Evolutionary conservation across 345 rosid species (phyloP), one percentile per base, ranked within the genome.

Genomic region (Gossypium stocksii): DNA sequence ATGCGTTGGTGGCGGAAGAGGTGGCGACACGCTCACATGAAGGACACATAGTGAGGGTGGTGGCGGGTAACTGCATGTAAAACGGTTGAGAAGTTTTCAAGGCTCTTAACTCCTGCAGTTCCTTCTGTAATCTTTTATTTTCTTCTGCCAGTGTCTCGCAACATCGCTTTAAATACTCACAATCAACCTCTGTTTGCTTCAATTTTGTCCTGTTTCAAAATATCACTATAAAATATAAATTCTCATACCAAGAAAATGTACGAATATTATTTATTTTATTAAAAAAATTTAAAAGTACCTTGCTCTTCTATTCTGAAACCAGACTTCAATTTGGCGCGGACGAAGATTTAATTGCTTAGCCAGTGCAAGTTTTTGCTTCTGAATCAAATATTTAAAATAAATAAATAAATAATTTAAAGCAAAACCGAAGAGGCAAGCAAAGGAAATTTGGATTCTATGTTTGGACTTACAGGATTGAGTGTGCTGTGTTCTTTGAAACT

Each of bases 11-110:
- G 34, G 71, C 2, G 1, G 81, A 5, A 49, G 66, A 44, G 84
- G 97, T 83, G 78, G 92, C 89, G 10, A 92, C 94, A 61, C 98
- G 94, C 85, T 91, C 98, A 65, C 99, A 95, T 13, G 99, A 95
- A 56, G 99, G 99, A 75, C 99, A 95, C 97, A 95, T 95, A 63
- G 99, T 95, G 83, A 95, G 99, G 74, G 99, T 95, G 46, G 99
- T 95, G 72, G 99, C 97, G 12, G 99, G 99, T 13, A 90, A 93
- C 77, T 95, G 99, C 97, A 83, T 91, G 92, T 86, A 90, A 84
- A 90, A 95, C 12, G 98, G 94, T 57, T 88, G 88, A 4, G 92
- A 87, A 60, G 96, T 78, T 82, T 91, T 93, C 80, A 95, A 83
- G 43, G 97, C 91, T 78, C 99, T 88, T 69, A 95, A 72, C 61